A percentile compares a stretch with the other conserved stretches of the same genome.
phyloP scores from a whole-genome alignment of 2,329 filamentous ascomycete genomes.

The Ascochyta clinopodiicola region DNA sequence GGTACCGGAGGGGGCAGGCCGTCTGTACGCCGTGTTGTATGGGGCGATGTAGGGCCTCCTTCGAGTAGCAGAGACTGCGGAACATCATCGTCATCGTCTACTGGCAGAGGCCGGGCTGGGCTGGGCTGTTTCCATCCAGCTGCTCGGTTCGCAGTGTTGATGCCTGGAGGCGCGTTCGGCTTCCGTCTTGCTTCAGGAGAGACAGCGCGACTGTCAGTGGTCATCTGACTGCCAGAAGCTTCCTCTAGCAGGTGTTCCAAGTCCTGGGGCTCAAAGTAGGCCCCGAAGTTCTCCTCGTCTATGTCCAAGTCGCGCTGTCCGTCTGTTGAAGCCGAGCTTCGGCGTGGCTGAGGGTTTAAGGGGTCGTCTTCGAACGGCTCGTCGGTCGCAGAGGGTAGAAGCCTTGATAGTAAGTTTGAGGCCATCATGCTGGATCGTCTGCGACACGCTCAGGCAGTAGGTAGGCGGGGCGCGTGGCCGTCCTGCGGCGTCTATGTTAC shows the following conservation, averaged over 20 bases:
- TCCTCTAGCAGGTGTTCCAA: constrained; percentile 63
- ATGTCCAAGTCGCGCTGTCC: constrained; percentile 56
- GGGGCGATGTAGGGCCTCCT: constrained; percentile 47
- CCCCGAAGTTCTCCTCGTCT: constrained; percentile 58
- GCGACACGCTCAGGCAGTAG: constrained; percentile 33
- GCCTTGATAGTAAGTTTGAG: constrained; percentile 61
- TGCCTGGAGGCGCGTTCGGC: constrained; percentile 29
- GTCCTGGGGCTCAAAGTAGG: constrained; percentile 62
- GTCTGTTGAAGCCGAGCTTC: constrained; percentile 43
- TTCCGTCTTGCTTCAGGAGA: constrained; percentile 42
- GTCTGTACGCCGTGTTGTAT: constrained; percentile 28
- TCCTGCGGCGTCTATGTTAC: constrained; percentile 20
- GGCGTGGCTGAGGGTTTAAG: constrained; percentile 25
- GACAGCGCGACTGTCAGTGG: constrained; percentile 51
- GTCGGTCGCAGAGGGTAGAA: constrained; percentile 57
- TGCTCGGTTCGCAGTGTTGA: constrained; percentile 39
- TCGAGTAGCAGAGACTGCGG: constrained; percentile 69
- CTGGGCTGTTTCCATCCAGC: constrained; percentile 48
- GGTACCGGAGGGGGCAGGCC: constrained; percentile 52
- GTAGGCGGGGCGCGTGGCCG: constrained; percentile 37
- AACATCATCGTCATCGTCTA: constrained; percentile 62
- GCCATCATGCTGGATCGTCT: constrained; percentile 53
- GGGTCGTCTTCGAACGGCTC: constrained; percentile 55
- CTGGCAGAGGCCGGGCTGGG: constrained; percentile 22
- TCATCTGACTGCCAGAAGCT: constrained; percentile 56